Evolutionary conservation across 257 asterid species (phyloP).

Genomic region (Forsythia viridissima): DNA sequence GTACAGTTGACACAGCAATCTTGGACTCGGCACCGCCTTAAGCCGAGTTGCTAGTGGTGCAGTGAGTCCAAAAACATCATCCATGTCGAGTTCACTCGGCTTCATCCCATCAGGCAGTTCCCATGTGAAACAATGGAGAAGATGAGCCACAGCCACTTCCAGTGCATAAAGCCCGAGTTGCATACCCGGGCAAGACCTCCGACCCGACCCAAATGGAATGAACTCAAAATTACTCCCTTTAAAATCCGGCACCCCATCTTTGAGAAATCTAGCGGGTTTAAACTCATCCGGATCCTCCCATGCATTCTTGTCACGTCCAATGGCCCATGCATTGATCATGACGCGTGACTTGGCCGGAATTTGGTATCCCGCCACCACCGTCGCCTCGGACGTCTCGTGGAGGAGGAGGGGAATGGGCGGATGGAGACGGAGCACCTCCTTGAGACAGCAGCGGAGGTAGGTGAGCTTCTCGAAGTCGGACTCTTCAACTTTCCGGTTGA

Average conservation of each 20-base stretch:
- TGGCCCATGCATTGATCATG: constrained; percentile 84
- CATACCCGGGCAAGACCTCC: constrained; percentile 98
- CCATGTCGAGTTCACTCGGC: constrained; percentile 68
- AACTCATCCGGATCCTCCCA: constrained; percentile 70
- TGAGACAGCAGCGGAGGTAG: constrained; percentile 59
- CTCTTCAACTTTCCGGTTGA: constrained; percentile 68
- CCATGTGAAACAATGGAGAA: constrained; percentile 80
- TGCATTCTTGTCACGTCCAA: constrained; percentile 66
- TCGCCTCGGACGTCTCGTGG: constrained; percentile 68
- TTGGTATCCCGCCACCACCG: constrained; percentile 64
- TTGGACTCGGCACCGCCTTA: constrained; percentile 68
- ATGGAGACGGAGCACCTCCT: constrained; percentile 86
- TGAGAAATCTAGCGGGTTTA: constrained; percentile 58
- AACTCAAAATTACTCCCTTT: constrained; percentile 73
- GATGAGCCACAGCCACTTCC: constrained; percentile 82
- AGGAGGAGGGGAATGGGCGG: constrained; percentile 94
- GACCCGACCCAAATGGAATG: constrained; percentile 90
- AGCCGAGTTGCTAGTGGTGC: constrained; percentile 81
- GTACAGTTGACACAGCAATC: constrained; percentile 59
- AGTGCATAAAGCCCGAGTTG: constrained; percentile 78
- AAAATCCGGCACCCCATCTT: constrained; percentile 58
- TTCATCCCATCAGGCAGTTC: constrained; percentile 93
- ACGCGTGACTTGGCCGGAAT: constrained; percentile 68
- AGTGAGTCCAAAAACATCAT: constrained; percentile 80
- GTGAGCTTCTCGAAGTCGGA: constrained; percentile 66